These are phyloP conservation scores for Colletotrichum liaoningense DNA, from an alignment of 2,329 filamentous ascomycete genomes.

Conservation along the genomic window DNA sequence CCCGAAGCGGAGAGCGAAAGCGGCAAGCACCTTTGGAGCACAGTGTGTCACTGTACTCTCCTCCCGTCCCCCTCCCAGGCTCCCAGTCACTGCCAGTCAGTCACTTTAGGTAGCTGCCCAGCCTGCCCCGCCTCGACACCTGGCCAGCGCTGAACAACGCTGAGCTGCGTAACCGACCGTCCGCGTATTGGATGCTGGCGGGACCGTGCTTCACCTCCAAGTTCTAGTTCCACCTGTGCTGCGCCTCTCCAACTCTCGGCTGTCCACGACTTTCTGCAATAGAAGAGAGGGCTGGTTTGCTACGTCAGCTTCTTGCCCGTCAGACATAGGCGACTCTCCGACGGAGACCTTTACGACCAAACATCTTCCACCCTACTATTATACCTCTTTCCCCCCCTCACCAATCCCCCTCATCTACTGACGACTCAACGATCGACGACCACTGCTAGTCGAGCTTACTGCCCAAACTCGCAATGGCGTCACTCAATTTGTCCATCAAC, in stretches of 20 bases:
- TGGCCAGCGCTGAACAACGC: constrained; percentile 23
- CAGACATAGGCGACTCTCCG: constrained; percentile 32
- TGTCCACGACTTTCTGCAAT: constrained; percentile 27
- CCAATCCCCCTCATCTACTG: neutral
- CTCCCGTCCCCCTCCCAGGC: neutral
- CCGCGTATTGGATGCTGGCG: constrained; percentile 30
- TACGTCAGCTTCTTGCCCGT: constrained; percentile 37
- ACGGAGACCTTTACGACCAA: constrained; percentile 26
- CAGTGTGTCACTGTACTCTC: constrained; percentile 5
- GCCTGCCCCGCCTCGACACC: constrained; percentile 35
- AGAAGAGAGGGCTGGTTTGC: constrained; percentile 33
- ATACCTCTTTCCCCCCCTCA: constrained; percentile 1
- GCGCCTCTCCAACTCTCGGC: constrained; percentile 32
- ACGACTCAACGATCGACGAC: constrained; percentile 22
- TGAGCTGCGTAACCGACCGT: constrained; percentile 27
- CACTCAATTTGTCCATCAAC: constrained; percentile 82
- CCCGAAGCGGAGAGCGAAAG: constrained; percentile 27
- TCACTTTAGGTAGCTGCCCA: constrained; percentile 1
- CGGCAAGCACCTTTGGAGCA: constrained; percentile 19
- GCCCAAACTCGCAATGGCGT: constrained; percentile 70
- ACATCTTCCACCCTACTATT: constrained; percentile 10
- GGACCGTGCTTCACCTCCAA: constrained; percentile 37
- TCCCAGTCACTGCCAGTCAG: neutral
- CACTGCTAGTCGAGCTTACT: constrained; percentile 37
- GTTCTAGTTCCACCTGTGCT: constrained; percentile 36